Base-by-base conservation (phyloP, 129 eudicot species). In the Sambucus nigra region DNA sequence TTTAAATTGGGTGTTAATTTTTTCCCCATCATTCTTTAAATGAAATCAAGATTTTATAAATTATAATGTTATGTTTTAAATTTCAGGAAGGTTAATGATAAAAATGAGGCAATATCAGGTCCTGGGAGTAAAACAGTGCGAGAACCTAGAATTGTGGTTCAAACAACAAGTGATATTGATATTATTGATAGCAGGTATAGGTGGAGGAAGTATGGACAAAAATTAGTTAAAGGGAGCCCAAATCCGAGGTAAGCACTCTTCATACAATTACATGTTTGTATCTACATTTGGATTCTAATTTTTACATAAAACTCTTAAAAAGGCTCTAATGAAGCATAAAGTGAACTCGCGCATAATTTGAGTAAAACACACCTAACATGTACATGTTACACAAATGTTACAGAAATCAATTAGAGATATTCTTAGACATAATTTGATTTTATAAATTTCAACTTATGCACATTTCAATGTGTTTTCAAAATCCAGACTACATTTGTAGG, bases 171-270 rank as follows among this genome's bases (percentile, higher is more conserved):
- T 55, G 96, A 92, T 42, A 86, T 92, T 25, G 99, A 86, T 68
- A 82, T 92, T 31, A 91, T 92, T 20, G 99, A 92, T 60, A 96
- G 86, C 45, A 96, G 99, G 8, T 92, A 79, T 69, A 77, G 96
- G 62, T 92, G 99, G 99, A 82, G 99, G 57, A 92, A 92, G 57
- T 92, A 92, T 54, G 99, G 99, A 25, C 96, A 92, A 55, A 92
- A 92, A 72, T 94, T 86, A 27, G 99, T 92, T 11, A 92, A 86
- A 77, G 96, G 94, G 27, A 92, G 86, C 64, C 96, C 99, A 32
- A 92, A 92, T 45, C 99, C 99, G 32, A 73, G 98, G 95, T 84
- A 64, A 53, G 45, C 23, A 41, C 25, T 55, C 35, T 45, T 21
- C n/a, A 16, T 53, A 4, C 44, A 40, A 46, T 31, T 11, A 11